Evolutionary conservation across 768 basidiomycete genomes (phyloP), one percentile per base, ranked within the genome.

Genomic region (Mycena alexandri): DNA sequence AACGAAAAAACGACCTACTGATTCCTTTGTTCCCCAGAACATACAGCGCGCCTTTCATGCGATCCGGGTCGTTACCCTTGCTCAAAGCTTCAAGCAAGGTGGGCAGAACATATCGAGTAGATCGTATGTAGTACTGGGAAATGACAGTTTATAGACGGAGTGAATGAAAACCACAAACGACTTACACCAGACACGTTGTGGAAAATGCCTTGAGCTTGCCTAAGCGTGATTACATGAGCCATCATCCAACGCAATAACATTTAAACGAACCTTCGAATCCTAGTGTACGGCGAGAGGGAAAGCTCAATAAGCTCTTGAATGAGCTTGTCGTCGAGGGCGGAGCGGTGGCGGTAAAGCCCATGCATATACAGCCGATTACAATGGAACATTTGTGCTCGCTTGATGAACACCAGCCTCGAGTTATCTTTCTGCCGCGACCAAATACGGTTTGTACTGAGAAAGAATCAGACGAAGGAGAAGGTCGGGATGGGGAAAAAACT

Each of bases 11-110:
- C 5, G 57, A 14, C 86, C 48, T 68, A 91, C 91, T 85, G 60
- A 84, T 89, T 34, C 87, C 89, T 77, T 91, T 92, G 72, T 90
- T 89, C 80, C 89, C 89, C 12, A 94, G 78, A 21, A 93, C 83
- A 75, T 95, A 96, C 44, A 97, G 81, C 19, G 94, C 95, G 10
- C 97, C 97, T 80, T 99, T 99, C 90, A 98, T 96, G 25, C 92
- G 86, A 78, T 99, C 96, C 12, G 95, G 92, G 74, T 96, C 94
- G 63, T 87, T 90, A 8, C 93, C 95, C 73, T 89, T 91, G 61
- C 79, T 78, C 54, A 94, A 78, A 6, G 90, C 88, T 65, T 84
- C 82, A 72, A 90, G 89, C 51, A 92, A 77, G 22, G 80, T 77
- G 7, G 91, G 89, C 33, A 93, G 81, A 48, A 86, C 82, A 68